phyloP scores from a whole-genome alignment of 306 rosid genomes.

The Vicia sativa region DNA sequence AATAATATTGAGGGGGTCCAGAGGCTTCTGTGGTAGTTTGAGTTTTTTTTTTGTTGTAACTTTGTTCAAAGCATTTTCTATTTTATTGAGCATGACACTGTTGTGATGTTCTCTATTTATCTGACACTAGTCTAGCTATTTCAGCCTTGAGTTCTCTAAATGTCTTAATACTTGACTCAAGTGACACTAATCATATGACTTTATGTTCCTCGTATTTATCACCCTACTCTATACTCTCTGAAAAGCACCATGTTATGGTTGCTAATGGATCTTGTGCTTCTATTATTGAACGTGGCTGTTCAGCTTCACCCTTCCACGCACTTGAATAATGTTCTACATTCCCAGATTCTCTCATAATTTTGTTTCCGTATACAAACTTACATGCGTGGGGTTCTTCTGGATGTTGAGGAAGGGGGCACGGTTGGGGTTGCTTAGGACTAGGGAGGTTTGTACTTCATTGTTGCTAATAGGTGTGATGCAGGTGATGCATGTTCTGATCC shows the following conservation, averaged over 20 bases:
- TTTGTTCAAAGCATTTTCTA: too few species aligned
- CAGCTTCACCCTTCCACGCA: not conserved
- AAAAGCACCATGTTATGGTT: not conserved
- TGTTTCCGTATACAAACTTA: not conserved
- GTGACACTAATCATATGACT: not conserved
- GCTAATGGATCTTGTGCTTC: constrained; percentile 6
- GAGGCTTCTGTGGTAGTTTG: too few species aligned
- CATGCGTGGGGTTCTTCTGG: not conserved
- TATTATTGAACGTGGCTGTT: not conserved
- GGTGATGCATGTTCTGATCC: too few species aligned
- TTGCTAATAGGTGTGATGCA: not conserved
- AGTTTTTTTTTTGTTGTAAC: too few species aligned
- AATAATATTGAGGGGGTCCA: not conserved
- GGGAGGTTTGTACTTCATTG: not conserved
- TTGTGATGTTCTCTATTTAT: too few species aligned
- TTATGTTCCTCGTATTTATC: not conserved
- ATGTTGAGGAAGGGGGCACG: not conserved
- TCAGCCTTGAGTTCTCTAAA: not conserved
- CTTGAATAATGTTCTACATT: not conserved
- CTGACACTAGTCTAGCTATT: not conserved
- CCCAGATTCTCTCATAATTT: not conserved
- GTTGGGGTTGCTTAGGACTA: not conserved
- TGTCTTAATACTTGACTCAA: not conserved
- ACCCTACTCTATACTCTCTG: not conserved
- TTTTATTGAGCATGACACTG: too few species aligned